Evolutionary conservation across 257 asterid species (phyloP).

Genomic region (Petunia axillaris): DNA sequence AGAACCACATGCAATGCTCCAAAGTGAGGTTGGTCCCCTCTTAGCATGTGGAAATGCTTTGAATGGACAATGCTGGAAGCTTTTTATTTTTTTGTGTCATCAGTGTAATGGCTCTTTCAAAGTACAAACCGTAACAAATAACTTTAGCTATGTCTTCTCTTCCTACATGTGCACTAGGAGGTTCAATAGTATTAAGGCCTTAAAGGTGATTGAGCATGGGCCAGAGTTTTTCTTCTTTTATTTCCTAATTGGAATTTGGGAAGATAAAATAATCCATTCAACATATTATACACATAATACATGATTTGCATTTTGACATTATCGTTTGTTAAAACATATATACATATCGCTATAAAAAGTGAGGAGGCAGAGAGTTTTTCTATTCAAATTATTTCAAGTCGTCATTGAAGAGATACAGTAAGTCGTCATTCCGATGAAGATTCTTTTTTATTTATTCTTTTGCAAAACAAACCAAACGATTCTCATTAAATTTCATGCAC

Average conservation of each 20-base stretch:
- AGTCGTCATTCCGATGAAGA: no score
- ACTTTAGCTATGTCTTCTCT: background rate
- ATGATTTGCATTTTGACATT: no score
- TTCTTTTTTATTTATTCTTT: no score
- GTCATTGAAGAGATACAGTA: no score
- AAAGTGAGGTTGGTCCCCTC: constrained; percentile 18
- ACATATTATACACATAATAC: no score
- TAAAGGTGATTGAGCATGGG: background rate
- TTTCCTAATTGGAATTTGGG: background rate
- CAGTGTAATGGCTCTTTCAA: background rate
- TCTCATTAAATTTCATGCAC: background rate
- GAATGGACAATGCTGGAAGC: constrained; percentile 8
- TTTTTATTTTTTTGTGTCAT: background rate
- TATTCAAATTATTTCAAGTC: no score
- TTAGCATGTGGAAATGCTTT: constrained; percentile 22
- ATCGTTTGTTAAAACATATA: no score
- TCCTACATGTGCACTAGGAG: background rate
- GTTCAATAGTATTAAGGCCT: no score
- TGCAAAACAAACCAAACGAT: background rate
- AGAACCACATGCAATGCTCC: constrained; percentile 21
- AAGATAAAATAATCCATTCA: no score
- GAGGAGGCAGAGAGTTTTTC: no score
- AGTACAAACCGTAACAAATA: constrained; percentile 17
- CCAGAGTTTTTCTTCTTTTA: background rate
- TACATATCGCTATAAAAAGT: no score